Percentiles rank a stretch among this genome's conserved stretches.
Conservation (phyloP, 2,329 filamentous ascomycete genomes). For the Ceratocystis huliohia region DNA sequence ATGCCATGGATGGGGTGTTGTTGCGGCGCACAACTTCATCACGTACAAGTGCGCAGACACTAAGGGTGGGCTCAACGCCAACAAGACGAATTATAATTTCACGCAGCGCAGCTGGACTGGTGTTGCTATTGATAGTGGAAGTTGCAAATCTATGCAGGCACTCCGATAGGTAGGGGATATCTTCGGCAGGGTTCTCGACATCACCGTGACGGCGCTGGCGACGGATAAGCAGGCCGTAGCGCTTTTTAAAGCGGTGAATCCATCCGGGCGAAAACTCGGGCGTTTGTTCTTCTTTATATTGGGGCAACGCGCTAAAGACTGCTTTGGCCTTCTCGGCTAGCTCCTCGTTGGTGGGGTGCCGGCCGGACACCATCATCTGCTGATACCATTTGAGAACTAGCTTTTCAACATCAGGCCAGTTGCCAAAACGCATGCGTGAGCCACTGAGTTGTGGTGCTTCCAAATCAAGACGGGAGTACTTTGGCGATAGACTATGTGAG, state of each 20-base stretch:
- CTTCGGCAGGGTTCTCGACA: constrained; percentile 38
- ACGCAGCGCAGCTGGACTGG: constrained; percentile 45
- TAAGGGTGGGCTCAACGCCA: constrained; percentile 42
- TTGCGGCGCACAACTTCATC: constrained; percentile 40
- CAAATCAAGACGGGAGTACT: constrained; percentile 49
- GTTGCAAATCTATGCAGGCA: constrained; percentile 46
- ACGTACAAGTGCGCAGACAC: constrained; percentile 43
- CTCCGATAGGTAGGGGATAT: constrained; percentile 48
- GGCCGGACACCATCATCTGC: constrained; percentile 39
- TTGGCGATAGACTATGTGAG: constrained; percentile 48
- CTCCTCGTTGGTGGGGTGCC: constrained; percentile 50
- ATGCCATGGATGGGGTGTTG: neutral
- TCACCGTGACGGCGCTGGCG: constrained; percentile 43
- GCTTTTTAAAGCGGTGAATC: constrained; percentile 53
- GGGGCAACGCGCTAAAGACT: constrained; percentile 45
- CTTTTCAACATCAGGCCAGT: constrained; percentile 52
- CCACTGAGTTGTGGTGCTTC: constrained; percentile 49
- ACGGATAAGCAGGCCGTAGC: constrained; percentile 45
- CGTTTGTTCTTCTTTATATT: constrained; percentile 47
- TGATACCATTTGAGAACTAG: constrained; percentile 45
- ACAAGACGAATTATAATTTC: constrained; percentile 44
- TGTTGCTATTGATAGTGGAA: constrained; percentile 36
- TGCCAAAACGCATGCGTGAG: constrained; percentile 48
- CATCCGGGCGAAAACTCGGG: constrained; percentile 52
- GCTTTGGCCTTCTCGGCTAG: constrained; percentile 48